phyloP scores from a whole-genome alignment of 2,329 filamentous ascomycete genomes.

The Hypoxylon sp. region DNA sequence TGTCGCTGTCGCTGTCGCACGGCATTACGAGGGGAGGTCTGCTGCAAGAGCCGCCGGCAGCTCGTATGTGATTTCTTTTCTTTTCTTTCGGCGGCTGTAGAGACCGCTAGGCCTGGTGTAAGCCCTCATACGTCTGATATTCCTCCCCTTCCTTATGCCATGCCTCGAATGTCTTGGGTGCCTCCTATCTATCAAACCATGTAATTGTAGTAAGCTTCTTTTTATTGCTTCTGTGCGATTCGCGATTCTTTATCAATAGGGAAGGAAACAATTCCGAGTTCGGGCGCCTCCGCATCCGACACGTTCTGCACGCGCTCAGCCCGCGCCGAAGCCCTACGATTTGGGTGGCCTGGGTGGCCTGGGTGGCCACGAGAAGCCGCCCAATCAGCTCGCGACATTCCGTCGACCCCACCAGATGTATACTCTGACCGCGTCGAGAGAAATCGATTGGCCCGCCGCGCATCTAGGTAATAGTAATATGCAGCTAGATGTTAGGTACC shows the following conservation, averaged over 20 bases:
- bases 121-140: conserved; percentile 39
- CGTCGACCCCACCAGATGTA: conserved; percentile 23
- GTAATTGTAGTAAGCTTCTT: conserved; percentile 2
- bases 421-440: conserved; percentile 24
- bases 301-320: conserved; percentile 1
- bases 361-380: neutral
- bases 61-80: conserved; percentile 6
- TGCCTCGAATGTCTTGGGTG: neutral
- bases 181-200: neutral
- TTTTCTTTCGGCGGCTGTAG: conserved; percentile 34
- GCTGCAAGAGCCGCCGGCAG: conserved; percentile 12
- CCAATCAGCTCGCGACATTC: conserved; percentile 29
- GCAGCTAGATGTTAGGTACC: conserved; percentile 1
- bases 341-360: too few relatives aligned
- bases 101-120: conserved; percentile 19
- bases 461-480: conserved; percentile 15
- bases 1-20: conserved; percentile 12
- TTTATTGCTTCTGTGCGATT: conserved; percentile 19
- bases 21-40: conserved; percentile 11
- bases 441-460: conserved; percentile 27
- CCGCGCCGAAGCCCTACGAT: conserved; percentile 5
- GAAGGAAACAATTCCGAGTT: conserved; percentile 4
- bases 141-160: conserved; percentile 36
- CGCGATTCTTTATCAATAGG: conserved; percentile 7
- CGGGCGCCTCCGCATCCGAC: conserved; percentile 16